phyloP scores from a whole-genome alignment of 495 filamentous ascomycete species.

The Penicillium nucicola region DNA sequence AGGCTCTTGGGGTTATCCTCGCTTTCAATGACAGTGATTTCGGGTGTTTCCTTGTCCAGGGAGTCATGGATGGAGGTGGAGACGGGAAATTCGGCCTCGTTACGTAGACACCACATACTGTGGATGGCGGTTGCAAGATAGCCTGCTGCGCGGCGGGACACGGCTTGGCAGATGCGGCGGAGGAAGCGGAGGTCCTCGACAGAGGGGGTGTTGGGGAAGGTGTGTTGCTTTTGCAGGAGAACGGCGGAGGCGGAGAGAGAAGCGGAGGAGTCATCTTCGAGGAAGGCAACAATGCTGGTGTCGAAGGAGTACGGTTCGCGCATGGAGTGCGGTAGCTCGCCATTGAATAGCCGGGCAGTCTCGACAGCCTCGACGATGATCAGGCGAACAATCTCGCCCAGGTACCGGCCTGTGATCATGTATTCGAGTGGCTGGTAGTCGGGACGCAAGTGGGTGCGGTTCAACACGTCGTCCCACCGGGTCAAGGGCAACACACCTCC shows the following conservation, averaged over 20 bases:
- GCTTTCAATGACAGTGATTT: constrained; percentile 42
- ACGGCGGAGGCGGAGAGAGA: constrained; percentile 42
- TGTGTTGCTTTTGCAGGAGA: constrained; percentile 51
- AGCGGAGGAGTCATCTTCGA: constrained; percentile 48
- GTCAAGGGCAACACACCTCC: constrained; percentile 64
- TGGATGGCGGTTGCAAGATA: constrained; percentile 65
- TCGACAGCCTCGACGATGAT: constrained; percentile 68
- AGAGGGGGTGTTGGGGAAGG: constrained; percentile 40
- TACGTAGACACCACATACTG: constrained; percentile 58
- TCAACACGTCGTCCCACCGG: constrained; percentile 71
- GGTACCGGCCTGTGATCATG: constrained; percentile 81
- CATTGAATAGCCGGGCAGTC: constrained; percentile 45
- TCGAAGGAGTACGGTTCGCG: constrained; percentile 61
- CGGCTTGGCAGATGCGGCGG: constrained; percentile 46
- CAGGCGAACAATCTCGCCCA: constrained; percentile 79
- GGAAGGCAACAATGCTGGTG: constrained; percentile 63
- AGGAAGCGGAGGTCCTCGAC: constrained; percentile 55
- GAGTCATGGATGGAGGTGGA: constrained; percentile 16
- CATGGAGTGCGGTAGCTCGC: constrained; percentile 58
- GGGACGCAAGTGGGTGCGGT: constrained; percentile 64
- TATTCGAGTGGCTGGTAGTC: constrained; percentile 91
- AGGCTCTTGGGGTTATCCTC: constrained; percentile 28
- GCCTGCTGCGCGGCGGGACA: constrained; percentile 58
- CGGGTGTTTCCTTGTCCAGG: constrained; percentile 32
- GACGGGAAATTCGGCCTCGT: constrained; percentile 41